Percentiles rank a stretch among this genome's conserved stretches.
These are phyloP conservation scores for Cornus kousa DNA, from an alignment of 148 eudicot genomes.

Conservation along the genomic window DNA sequence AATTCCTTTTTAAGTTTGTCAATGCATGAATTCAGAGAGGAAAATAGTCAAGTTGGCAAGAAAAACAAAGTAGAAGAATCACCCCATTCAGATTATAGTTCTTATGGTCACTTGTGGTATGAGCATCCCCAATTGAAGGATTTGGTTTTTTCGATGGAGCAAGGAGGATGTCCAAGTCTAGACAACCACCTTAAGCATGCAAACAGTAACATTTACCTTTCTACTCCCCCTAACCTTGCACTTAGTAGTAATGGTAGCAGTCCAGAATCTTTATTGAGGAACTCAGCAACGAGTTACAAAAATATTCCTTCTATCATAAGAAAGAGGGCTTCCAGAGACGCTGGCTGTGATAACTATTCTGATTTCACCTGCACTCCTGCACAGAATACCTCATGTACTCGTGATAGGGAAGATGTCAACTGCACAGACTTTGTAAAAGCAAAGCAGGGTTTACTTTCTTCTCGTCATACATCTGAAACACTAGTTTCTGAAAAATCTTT, in stretches of 20 bases:
- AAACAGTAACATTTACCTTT: constrained; percentile 20
- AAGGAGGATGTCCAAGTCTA: constrained; percentile 17
- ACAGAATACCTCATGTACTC: background rate
- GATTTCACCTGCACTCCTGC: constrained; percentile 17
- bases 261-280: constrained; percentile 68
- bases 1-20: constrained; percentile 57
- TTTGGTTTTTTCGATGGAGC: constrained; percentile 8
- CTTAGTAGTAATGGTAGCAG: constrained; percentile 33
- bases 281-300: constrained; percentile 65
- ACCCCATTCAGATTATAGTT: constrained; percentile 25
- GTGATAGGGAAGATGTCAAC: constrained; percentile 13
- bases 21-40: constrained; percentile 28
- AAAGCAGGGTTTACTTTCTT: constrained; percentile 18
- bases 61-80: constrained; percentile 32
- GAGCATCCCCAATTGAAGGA: constrained; percentile 33
- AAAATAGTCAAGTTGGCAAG: constrained; percentile 30
- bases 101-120: constrained; percentile 28
- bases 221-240: constrained; percentile 37
- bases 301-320: constrained; percentile 74
- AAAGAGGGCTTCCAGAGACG: constrained; percentile 36
- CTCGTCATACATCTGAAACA: constrained; percentile 19
- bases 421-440: background rate
- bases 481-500: constrained; percentile 27
- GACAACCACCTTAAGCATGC: constrained; percentile 17
- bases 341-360: constrained; percentile 6